A percentile compares a stretch with the other conserved stretches of the same genome.
These are phyloP conservation scores for Sporothrix globosa DNA, from an alignment of 2,329 filamentous ascomycete species.

Conservation along the genomic window DNA sequence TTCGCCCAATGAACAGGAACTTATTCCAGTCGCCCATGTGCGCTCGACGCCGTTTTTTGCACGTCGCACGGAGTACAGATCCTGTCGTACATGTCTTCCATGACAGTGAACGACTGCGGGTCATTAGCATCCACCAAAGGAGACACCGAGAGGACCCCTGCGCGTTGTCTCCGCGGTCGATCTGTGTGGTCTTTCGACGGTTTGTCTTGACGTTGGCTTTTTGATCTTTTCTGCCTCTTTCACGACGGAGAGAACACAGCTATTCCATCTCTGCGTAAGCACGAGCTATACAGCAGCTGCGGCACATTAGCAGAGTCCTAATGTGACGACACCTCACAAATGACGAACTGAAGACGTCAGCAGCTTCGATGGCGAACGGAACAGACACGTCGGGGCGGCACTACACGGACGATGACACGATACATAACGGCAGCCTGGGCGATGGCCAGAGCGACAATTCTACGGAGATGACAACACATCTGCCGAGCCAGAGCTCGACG, in stretches of 20 bases:
- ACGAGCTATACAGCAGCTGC: not conserved
- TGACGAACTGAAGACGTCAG: not conserved
- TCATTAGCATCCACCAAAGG: not conserved
- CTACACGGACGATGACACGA: slow-evolving; percentile 7
- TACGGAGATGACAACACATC: not conserved
- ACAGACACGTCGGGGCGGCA: not conserved
- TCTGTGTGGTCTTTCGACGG: not conserved
- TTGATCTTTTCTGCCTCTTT: not conserved
- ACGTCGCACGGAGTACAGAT: not conserved
- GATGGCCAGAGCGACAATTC: not conserved
- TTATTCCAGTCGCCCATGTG: slow-evolving; percentile 12
- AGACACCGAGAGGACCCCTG: slow-evolving; percentile 5
- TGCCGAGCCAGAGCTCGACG: not conserved
- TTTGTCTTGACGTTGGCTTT: not conserved
- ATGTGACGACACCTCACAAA: not conserved
- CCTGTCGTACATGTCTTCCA: not conserved
- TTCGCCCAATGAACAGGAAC: slow-evolving; percentile 16
- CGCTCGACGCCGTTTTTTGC: not conserved
- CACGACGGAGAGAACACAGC: not conserved
- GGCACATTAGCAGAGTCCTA: not conserved
- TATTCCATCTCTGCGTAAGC: not conserved
- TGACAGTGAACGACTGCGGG: not conserved
- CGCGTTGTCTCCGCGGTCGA: slow-evolving; percentile 4
- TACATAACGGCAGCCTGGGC: not conserved
- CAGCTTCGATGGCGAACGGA: slow-evolving; percentile 11